Percentiles rank a stretch among this genome's conserved stretches.
Evolutionary conservation across 2,329 filamentous ascomycete genomes (phyloP).

Genomic region (Lecanosticta acicola): DNA sequence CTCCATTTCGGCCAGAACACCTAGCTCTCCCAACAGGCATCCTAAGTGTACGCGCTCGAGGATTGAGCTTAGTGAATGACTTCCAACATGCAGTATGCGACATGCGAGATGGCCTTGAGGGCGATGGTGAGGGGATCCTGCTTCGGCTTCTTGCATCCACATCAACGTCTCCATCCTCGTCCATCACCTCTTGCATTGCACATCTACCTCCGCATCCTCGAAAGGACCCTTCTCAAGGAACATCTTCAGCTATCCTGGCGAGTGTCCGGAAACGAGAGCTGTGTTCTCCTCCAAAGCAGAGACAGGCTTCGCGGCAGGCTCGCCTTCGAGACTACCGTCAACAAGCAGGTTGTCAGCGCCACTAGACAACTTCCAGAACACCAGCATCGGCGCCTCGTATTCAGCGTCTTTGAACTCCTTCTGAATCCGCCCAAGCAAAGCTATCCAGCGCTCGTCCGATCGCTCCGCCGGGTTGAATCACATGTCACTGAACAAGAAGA

Average conservation of each 20-base stretch:
- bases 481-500: conserved; percentile 60
- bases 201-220: conserved; percentile 36
- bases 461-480: conserved; percentile 46
- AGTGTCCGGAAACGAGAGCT: conserved; percentile 52
- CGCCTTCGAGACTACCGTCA: conserved; percentile 20
- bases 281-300: conserved; percentile 43
- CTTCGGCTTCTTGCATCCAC: conserved; percentile 21
- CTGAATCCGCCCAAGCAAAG: conserved; percentile 49
- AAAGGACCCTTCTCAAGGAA: conserved; percentile 50
- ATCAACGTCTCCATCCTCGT: conserved; percentile 23
- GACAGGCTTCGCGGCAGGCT: conserved; percentile 45
- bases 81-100: conserved; percentile 52
- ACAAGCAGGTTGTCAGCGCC: too few relatives aligned
- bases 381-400: conserved; percentile 55
- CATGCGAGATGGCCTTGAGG: conserved; percentile 49
- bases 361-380: conserved; percentile 56
- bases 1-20: too few relatives aligned
- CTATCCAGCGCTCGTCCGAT: conserved; percentile 34
- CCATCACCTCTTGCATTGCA: too few relatives aligned
- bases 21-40: too few relatives aligned
- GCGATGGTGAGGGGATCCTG: conserved; percentile 43
- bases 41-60: too few relatives aligned
- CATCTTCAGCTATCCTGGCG: conserved; percentile 53
- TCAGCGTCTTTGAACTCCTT: conserved; percentile 43
- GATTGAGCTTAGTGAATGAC: conserved; percentile 53